Base-by-base conservation (phyloP, 306 rosid species). In the Trichosanthes cucumerina region DNA sequence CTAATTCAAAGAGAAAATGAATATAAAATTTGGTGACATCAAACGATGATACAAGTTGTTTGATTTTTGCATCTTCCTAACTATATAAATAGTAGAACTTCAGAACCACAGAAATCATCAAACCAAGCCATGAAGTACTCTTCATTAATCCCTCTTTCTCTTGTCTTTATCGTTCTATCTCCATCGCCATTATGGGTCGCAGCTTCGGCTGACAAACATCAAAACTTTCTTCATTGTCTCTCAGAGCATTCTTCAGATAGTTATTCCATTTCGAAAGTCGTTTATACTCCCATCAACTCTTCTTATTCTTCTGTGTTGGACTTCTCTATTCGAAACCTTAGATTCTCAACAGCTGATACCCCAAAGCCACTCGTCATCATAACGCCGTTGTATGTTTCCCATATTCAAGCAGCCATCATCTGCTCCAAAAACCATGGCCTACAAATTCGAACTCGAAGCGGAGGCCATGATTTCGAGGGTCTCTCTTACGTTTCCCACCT, bases 381-480 rank as follows among this genome's bases (percentile, higher is more conserved):
- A n/a, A 71, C 76, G 5, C 76, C 76, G 5, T 9, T 19, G 0
- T 19, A 71, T 26, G n/a, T 41, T 1, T 21, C 53, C 4, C 76
- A 71, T 0, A 26, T 39, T 13, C 53, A 71, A 43, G 53, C 24
- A n/a, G 46, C 75, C 9, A 5, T 60, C 66, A 60, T 60, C 1
- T 60, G 66, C 19, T 60, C 66, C 9, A 24, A 6, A 62, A 0
- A 21, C 11, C n/a, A 62, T 2, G 69, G 69, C 14, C 73, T 65
- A 6, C 77, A 72, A 43, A 44, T 72, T 19, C 77, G 41, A 43
- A 28, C 24, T n/a, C 77, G 77, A 43, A 72, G 54, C 5, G 76
- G 76, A 0, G 76, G 76, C 76, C 76, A 71, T 10, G 76, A 71
- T 18, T 21, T 21, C 58, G 56, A 72, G 58, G 77, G 77, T 6